These are phyloP conservation scores for Lignosus rhinocerotis DNA, from an alignment of 1,284 basidiomycete genomes.

Conservation along the genomic window DNA sequence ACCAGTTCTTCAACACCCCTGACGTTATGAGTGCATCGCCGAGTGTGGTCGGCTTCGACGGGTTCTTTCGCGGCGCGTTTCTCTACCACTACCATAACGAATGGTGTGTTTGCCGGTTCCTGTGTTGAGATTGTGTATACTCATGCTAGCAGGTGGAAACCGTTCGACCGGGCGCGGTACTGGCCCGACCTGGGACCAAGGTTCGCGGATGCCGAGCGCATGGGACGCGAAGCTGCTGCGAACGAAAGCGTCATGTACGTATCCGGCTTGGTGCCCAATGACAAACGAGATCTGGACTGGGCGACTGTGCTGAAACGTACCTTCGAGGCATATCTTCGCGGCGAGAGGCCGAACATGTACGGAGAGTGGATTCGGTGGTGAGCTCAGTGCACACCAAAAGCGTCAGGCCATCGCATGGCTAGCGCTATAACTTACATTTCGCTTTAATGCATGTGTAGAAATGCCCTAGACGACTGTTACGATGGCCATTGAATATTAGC, in stretches of 20 bases:
- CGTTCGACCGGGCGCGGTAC: conserved; percentile 86
- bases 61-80: conserved; percentile 70
- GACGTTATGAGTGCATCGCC: conserved; percentile 51
- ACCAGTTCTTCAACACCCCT: conserved; percentile 63
- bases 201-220: conserved; percentile 74
- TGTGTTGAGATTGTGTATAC: not conserved
- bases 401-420: too few species aligned
- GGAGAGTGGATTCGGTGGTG: conserved; percentile 82
- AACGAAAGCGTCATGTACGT: conserved; percentile 23
- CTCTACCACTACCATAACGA: conserved; percentile 69
- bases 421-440: not conserved
- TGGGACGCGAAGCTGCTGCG: conserved; percentile 44
- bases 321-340: conserved; percentile 86
- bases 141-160: conserved; percentile 74
- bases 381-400: conserved; percentile 16
- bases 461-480: not conserved
- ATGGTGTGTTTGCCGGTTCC: conserved; percentile 30
- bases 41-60: conserved; percentile 60
- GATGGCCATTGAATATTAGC: not conserved
- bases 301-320: conserved; percentile 88
- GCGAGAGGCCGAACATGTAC: conserved; percentile 90
- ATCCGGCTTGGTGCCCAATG: conserved; percentile 43
- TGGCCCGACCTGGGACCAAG: conserved; percentile 87
- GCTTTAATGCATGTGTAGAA: conserved; percentile 2
- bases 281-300: conserved; percentile 85